A percentile compares a stretch with the other conserved stretches of the same genome.
phyloP scores from a whole-genome alignment of 805 yeast genomes.

The Yarrowia sp. region DNA sequence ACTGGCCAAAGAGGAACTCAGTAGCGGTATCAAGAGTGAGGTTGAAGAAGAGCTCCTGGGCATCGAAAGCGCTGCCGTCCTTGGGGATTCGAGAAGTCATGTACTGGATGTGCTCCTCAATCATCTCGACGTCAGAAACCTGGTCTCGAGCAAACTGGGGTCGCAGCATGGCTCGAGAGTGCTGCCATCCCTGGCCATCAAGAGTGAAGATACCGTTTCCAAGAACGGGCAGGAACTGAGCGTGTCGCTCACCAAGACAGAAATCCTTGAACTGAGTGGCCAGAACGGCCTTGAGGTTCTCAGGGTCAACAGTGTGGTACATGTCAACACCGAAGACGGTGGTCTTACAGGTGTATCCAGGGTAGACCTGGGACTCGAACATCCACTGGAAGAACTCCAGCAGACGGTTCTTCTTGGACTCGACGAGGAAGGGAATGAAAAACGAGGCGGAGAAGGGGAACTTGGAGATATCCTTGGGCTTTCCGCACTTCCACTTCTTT shows the following conservation, averaged over 20 bases:
- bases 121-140: slow-evolving; percentile 35
- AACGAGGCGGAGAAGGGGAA: slow-evolving; percentile 24
- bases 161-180: slow-evolving; percentile 40
- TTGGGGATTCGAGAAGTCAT: slow-evolving; percentile 27
- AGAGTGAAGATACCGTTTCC: slow-evolving; percentile 43
- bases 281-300: slow-evolving; percentile 39
- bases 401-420: slow-evolving; percentile 21
- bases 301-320: slow-evolving; percentile 38
- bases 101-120: slow-evolving; percentile 36
- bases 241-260: slow-evolving; percentile 36
- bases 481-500: slow-evolving; percentile 24
- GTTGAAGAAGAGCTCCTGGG: slow-evolving; percentile 36
- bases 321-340: slow-evolving; percentile 24
- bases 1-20: slow-evolving; percentile 40
- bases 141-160: slow-evolving; percentile 41
- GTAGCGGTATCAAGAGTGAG: slow-evolving; percentile 41
- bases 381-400: slow-evolving; percentile 22
- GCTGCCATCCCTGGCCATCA: slow-evolving; percentile 41
- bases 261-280: slow-evolving; percentile 39
- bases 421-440: slow-evolving; percentile 25
- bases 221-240: slow-evolving; percentile 36
- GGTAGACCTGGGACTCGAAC: slow-evolving; percentile 16
- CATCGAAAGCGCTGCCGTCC: slow-evolving; percentile 32
- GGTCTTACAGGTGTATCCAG: slow-evolving; percentile 23
- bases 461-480: slow-evolving; percentile 19